These are phyloP conservation scores for Samsoniella hepiali DNA, from an alignment of 2,329 filamentous ascomycete genomes.

Conservation along the genomic window DNA sequence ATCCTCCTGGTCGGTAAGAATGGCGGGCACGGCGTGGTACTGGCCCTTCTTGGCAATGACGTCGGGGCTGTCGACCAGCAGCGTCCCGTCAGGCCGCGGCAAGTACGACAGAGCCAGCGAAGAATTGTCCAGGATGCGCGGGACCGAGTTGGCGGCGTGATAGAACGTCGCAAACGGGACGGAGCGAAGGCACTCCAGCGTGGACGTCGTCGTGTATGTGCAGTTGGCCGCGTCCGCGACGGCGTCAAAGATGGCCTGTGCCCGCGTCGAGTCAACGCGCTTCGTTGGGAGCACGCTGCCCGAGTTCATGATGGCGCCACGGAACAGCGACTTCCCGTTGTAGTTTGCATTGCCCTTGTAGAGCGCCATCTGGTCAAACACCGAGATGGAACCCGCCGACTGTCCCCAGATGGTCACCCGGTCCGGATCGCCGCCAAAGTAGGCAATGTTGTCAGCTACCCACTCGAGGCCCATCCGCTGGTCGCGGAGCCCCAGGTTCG, in stretches of 20 bases:
- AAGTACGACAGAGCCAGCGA: conserved; percentile 70
- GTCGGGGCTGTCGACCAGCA: conserved; percentile 62
- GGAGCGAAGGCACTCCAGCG: conserved; percentile 6
- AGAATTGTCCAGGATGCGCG: conserved; percentile 63
- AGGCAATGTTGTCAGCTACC: conserved; percentile 61
- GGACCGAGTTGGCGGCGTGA: conserved; percentile 66
- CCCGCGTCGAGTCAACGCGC: conserved; percentile 53
- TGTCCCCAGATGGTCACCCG: conserved; percentile 66
- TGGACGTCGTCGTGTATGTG: conserved; percentile 4
- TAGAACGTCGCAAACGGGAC: conserved; percentile 46
- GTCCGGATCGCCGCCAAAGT: conserved; percentile 63
- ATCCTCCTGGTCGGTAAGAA: conserved; percentile 73
- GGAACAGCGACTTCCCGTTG: conserved; percentile 62
- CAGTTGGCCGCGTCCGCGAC: conserved; percentile 54
- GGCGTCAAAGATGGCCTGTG: conserved; percentile 52
- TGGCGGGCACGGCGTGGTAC: conserved; percentile 48
- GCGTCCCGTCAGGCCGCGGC: conserved; percentile 66
- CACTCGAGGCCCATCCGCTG: conserved; percentile 59
- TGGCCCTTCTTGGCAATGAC: conserved; percentile 48
- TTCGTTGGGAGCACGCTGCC: conserved; percentile 50
- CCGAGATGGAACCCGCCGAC: conserved; percentile 56
- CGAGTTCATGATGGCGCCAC: conserved; percentile 63
- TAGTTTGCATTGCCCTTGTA: conserved; percentile 61
- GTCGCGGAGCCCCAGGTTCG: conserved; percentile 60
- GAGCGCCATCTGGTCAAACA: conserved; percentile 59